Conservation (phyloP, 2,329 filamentous ascomycete genomes). For the Clarireedia hainanense region DNA sequence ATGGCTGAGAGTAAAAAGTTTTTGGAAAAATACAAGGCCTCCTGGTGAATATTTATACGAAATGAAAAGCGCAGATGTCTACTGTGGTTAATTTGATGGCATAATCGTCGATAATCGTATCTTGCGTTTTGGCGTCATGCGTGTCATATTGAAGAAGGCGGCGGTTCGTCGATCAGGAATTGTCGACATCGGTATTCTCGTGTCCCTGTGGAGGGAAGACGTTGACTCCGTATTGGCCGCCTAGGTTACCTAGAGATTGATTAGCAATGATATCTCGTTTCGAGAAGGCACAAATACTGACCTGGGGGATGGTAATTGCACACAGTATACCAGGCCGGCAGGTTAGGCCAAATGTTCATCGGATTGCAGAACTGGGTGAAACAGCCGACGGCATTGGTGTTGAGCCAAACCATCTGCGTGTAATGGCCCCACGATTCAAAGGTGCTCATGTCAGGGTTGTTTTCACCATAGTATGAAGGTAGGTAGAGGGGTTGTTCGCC, state of each 20-base stretch:
- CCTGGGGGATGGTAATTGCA: conserved; percentile 64
- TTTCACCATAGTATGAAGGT: conserved; percentile 46
- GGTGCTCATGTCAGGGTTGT: conserved; percentile 49
- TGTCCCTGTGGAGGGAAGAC: conserved; percentile 7
- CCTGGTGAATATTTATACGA: too few species aligned
- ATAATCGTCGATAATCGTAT: background rate
- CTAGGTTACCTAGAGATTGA: conserved; percentile 1
- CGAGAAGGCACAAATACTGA: background rate
- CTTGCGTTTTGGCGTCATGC: background rate
- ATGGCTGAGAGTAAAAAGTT: too few species aligned
- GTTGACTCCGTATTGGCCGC: conserved; percentile 7
- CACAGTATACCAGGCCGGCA: conserved; percentile 60
- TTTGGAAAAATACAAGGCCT: too few species aligned
- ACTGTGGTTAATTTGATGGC: too few species aligned
- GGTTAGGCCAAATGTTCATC: conserved; percentile 33
- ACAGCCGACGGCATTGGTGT: conserved; percentile 54
- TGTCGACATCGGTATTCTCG: background rate
- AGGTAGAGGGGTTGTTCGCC: conserved; percentile 56
- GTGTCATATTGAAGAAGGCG: background rate
- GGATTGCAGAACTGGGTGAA: conserved; percentile 44
- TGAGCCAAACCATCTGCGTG: conserved; percentile 64
- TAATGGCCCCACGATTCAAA: conserved; percentile 68
- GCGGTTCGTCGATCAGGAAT: background rate
- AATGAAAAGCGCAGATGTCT: too few species aligned
- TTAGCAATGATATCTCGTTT: background rate